Evolutionary conservation across 352 stramenopile genomes (phyloP).

Genomic region (Blastocystis sp.): DNA sequence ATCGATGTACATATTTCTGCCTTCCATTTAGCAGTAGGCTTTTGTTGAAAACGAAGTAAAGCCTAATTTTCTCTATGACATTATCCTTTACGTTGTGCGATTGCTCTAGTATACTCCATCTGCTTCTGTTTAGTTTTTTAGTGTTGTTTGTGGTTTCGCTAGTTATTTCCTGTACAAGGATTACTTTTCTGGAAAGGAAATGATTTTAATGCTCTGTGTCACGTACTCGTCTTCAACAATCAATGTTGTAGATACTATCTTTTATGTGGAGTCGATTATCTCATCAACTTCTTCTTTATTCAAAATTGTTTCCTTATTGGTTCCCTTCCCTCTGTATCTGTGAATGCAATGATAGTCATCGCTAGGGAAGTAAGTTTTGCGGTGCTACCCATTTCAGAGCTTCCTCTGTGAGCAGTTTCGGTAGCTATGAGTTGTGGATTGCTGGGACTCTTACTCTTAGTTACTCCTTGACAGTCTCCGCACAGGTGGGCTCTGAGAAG

Average conservation of each 20-base stretch:
- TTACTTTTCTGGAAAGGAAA: conserved; percentile 21
- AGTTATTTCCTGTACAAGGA: conserved; percentile 50
- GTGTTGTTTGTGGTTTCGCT: conserved; percentile 25
- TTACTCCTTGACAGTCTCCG: not conserved
- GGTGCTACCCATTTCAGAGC: conserved; percentile 2
- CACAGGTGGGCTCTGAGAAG: not conserved
- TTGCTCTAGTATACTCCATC: not conserved
- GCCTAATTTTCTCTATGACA: conserved; percentile 41
- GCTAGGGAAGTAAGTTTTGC: conserved; percentile 46
- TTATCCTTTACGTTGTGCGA: not conserved
- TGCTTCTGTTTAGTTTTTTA: not conserved
- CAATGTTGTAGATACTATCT: conserved; percentile 31
- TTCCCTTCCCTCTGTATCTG: not conserved
- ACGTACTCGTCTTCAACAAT: not conserved
- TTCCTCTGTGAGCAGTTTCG: not conserved
- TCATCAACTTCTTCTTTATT: conserved; percentile 4
- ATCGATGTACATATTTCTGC: not conserved
- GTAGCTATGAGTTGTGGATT: not conserved
- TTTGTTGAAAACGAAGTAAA: conserved; percentile 44
- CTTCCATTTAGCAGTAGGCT: not conserved
- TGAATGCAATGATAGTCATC: not conserved
- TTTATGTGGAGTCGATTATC: not conserved
- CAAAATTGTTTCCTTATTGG: conserved; percentile 27
- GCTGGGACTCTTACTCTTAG: not conserved
- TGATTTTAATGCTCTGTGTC: not conserved